Evolutionary conservation across 768 basidiomycete species (phyloP), one percentile per base, ranked within the genome.

Genomic region (Psilocybe azurescens): DNA sequence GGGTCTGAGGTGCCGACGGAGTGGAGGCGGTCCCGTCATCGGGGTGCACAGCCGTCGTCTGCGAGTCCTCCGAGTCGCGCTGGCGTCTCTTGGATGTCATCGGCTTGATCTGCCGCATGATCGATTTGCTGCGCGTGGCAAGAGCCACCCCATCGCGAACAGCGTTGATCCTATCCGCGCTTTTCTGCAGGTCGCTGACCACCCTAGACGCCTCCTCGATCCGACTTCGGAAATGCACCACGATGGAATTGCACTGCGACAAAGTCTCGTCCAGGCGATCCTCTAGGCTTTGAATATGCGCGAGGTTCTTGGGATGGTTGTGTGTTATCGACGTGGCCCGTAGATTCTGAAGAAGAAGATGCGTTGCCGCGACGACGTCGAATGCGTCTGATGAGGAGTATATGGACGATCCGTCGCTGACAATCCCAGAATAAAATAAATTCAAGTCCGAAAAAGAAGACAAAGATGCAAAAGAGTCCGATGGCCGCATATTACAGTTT

Each of bases 11-110:
- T 7, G 56, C 52, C 7, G 62, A 46, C 38, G 60, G 59, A 11
- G 60, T 46, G 16, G 46, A 46, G 11, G 39, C 38, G 11, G 50
- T 56, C 30, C 59, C 60, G 11, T 64, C 62, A 14, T 72, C 66
- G 14, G 60, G 29, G 20, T 73, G 74, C 6, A 89, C 85, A 16
- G 80, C 79, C 0, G 89, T 90, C 24, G 69, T 69, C 56, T 86
- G 83, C 1, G 89, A 90, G 70, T 89, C 88, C 68, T 85, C 83
- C n/a, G 89, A 90, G 52, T 84, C 88, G 57, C 87, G 81, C 13
- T 83, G 79, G 1, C 77, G 75, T 44, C 80, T 77, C 46, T 64
- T 67, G 10, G 70, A 60, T 28, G 62, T 65, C 38, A 72, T 60
- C 6, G 79, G 65, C 29, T 70, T 65, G 29, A 82, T 70, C 11